phyloP scores from a whole-genome alignment of 202 grass and related monocot species.

The Carex arenaria region DNA sequence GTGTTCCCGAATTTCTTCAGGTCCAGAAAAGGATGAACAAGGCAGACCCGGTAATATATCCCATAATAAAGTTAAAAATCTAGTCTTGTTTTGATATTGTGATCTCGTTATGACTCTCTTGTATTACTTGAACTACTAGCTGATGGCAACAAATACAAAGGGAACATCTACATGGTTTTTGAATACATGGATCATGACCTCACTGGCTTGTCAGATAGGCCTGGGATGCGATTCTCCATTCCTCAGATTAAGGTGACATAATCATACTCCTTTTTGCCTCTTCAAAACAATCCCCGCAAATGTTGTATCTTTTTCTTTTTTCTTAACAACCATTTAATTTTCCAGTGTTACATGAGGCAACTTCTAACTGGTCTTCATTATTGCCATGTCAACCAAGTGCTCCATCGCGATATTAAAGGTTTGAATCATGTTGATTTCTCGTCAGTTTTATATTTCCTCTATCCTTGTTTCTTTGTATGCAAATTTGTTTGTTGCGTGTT shows the following conservation, averaged over 20 bases:
- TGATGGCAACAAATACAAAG: slow-evolving; percentile 87
- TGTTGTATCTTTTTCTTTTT: not conserved
- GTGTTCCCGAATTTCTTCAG: slow-evolving; percentile 16
- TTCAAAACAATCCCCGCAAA: not conserved
- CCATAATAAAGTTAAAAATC: not conserved
- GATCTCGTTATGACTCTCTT: not conserved
- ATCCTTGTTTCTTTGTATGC: not conserved
- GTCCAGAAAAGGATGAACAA: slow-evolving; percentile 56
- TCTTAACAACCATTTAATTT: slow-evolving; percentile 15
- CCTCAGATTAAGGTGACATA: slow-evolving; percentile 87
- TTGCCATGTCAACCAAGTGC: slow-evolving; percentile 96
- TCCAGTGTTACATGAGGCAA: slow-evolving; percentile 92
- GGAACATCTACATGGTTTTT: slow-evolving; percentile 97
- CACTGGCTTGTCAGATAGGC: slow-evolving; percentile 78
- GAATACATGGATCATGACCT: slow-evolving; percentile 99
- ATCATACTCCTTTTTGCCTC: not conserved
- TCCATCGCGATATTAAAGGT: slow-evolving; percentile 97
- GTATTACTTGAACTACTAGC: slow-evolving; percentile 32
- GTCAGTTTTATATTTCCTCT: not conserved
- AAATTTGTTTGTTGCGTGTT: not conserved
- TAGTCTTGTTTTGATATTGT: not conserved
- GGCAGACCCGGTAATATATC: slow-evolving; percentile 30
- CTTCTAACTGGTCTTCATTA: slow-evolving; percentile 86
- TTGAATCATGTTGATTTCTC: not conserved
- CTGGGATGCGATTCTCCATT: slow-evolving; percentile 86